Evolutionary conservation across 176 grass and related monocot species (phyloP).

Genomic region (Carex kokanica): DNA sequence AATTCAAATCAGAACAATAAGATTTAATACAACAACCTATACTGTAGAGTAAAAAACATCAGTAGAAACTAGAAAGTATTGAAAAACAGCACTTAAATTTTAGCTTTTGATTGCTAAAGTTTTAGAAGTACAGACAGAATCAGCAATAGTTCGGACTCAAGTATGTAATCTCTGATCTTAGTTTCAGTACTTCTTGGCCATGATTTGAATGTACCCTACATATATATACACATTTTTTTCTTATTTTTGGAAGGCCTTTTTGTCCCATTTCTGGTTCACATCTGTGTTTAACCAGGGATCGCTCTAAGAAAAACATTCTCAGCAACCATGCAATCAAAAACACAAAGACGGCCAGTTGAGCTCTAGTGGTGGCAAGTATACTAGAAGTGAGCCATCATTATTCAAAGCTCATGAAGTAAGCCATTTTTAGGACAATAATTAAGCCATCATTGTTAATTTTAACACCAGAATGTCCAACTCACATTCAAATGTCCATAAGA

Average conservation of each 20-base stretch:
- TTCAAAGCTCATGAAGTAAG: no score
- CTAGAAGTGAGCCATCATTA: not conserved
- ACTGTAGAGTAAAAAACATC: not conserved
- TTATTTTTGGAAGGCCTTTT: not conserved
- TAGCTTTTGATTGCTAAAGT: not conserved
- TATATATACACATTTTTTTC: not conserved
- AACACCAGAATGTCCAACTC: no score
- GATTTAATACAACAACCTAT: not conserved
- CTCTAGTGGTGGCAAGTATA: not conserved
- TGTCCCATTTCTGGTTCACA: not conserved
- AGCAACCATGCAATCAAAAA: not conserved
- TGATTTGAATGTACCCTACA: not conserved
- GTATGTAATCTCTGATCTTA: not conserved
- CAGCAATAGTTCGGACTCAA: constrained; percentile 2
- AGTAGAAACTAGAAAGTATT: not conserved
- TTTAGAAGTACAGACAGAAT: not conserved
- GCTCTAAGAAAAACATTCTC: not conserved
- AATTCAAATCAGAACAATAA: constrained; percentile 34
- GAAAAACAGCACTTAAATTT: not conserved
- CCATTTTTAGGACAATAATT: no score
- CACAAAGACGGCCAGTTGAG: not conserved
- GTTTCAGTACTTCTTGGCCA: not conserved
- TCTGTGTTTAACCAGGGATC: not conserved
- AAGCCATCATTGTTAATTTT: no score
- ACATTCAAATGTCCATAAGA: no score